phyloP scores from a whole-genome alignment of 2,329 filamentous ascomycete genomes.

The Epichloe scottii region DNA sequence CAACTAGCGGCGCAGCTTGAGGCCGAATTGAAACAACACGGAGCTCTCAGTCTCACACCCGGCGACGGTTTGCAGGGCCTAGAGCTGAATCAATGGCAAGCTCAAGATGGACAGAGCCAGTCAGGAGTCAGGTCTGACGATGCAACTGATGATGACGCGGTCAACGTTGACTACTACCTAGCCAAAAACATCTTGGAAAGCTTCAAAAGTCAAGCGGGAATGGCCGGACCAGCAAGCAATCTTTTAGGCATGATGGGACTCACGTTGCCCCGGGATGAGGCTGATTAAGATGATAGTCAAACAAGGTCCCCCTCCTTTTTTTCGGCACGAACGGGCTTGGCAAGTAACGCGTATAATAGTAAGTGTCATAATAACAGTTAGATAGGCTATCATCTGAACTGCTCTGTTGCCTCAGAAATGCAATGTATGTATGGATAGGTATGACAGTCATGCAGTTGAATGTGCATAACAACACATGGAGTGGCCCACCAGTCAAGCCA shows the following conservation, averaged over 20 bases:
- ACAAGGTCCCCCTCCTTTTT: background rate
- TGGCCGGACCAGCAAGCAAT: constrained; percentile 77
- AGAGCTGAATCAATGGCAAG: background rate
- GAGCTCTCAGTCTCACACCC: constrained; percentile 30
- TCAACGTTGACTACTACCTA: constrained; percentile 75
- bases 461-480: background rate
- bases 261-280: constrained; percentile 67
- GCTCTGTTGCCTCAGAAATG: background rate
- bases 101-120: constrained; percentile 7
- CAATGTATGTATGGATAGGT: background rate
- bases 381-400: no score
- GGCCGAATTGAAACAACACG: constrained; percentile 39
- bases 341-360: no score
- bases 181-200: constrained; percentile 85
- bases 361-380: no score
- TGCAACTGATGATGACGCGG: constrained; percentile 42
- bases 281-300: constrained; percentile 22
- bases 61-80: constrained; percentile 14
- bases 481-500: constrained; percentile 3
- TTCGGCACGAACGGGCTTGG: background rate
- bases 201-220: constrained; percentile 80
- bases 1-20: constrained; percentile 60
- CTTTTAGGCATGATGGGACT: constrained; percentile 79
- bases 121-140: constrained; percentile 23
- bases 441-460: background rate